These are phyloP conservation scores for Botrytis fabae DNA, from an alignment of 2,329 filamentous ascomycete genomes.

Conservation along the genomic window DNA sequence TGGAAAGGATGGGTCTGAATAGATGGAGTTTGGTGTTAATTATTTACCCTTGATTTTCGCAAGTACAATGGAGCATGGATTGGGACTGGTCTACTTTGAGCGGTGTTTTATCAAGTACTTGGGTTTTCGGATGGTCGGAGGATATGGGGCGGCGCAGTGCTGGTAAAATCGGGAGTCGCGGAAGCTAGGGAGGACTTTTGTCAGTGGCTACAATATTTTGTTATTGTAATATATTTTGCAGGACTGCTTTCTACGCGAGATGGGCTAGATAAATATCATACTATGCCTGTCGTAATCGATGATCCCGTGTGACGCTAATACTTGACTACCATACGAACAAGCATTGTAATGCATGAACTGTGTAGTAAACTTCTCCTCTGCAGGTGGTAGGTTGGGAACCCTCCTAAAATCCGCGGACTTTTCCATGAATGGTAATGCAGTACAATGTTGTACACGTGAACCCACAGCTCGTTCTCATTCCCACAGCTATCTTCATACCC, in stretches of 20 bases:
- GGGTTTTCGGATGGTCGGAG: neutral
- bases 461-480: neutral
- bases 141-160: neutral
- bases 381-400: neutral
- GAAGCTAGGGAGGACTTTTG: neutral
- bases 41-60: neutral
- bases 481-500: neutral
- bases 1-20: constrained; percentile 17
- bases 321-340: neutral
- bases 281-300: neutral
- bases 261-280: neutral
- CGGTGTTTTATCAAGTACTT: neutral
- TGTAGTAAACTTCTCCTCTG: neutral
- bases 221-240: constrained; percentile 1
- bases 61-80: constrained; percentile 6
- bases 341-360: neutral
- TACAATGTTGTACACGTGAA: neutral
- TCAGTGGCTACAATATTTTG: neutral
- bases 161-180: neutral
- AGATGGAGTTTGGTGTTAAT: constrained; percentile 13
- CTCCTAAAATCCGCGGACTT: neutral
- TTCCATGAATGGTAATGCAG: neutral
- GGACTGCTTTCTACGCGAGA: neutral
- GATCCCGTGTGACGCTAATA: neutral
- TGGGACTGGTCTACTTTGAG: constrained; percentile 2